Base-by-base conservation (phyloP, 306 rosid genomes). In the Inga leiocalycina region DNA sequence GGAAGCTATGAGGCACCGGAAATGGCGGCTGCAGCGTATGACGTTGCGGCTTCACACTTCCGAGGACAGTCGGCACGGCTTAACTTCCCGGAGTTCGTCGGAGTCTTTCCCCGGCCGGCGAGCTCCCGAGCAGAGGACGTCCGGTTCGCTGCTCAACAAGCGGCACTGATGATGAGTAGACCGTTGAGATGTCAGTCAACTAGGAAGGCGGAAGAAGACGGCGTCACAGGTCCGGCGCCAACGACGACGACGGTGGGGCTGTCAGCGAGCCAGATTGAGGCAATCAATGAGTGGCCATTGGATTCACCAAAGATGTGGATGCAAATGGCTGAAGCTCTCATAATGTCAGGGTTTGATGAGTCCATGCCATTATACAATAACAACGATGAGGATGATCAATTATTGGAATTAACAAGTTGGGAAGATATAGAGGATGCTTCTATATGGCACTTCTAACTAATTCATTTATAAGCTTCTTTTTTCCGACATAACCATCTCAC, bases 21-120 rank as follows among this genome's bases (percentile, higher is more conserved):
- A 59, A 95, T 95, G 98, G 98, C 98, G 0, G 98, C 98, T 0
- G 98, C 97, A 0, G 98, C 98, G 0, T 95, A 93, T 37, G 98
- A 95, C 35, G 98, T 83, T 15, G 98, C 98, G 0, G 98, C 98
- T 9, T 87, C 91, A 32, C 93, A 90, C 79, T 86, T 95, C 5
- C 73, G 85, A 17, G 98, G 98, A 11, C 86, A 62, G 0, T 87
- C 79, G 0, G 92, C 93, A 0, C 77, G 49, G 57, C 92, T 95
- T 0, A 95, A 95, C 76, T 93, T 95, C n/a, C 98, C 98, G 0
- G 92, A 95, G 35, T 4, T 91, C 34, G 72, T 49, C 0, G 88
- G 78, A 4, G 82, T 79, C 8, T 73, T 95, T 44, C 97, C 98
- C 0, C 56, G 82, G n/a, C 98, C 98, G 0, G 83, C 79, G 0